Conservation (phyloP, 2,329 filamentous ascomycete genomes). For the Curvularia lunata region DNA sequence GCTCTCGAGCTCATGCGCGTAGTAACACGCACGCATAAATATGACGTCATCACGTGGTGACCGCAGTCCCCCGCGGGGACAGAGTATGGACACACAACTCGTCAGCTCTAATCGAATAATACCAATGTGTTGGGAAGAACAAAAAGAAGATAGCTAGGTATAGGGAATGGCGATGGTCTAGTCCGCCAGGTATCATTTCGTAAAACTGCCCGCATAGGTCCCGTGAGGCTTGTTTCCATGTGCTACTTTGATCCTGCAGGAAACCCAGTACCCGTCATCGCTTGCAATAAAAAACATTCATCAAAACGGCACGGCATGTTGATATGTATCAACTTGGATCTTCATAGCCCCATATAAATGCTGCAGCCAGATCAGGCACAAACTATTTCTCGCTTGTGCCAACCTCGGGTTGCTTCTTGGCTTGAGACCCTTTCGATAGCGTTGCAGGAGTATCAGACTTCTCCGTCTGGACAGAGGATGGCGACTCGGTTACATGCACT, state of each 20-base stretch:
- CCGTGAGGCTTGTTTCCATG: constrained; percentile 30
- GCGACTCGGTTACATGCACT: constrained; percentile 41
- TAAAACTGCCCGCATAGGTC: constrained; percentile 33
- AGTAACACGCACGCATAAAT: not conserved
- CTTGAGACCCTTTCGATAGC: constrained; percentile 22
- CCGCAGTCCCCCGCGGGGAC: not conserved
- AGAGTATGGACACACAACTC: not conserved
- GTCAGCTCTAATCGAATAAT: constrained; percentile 2
- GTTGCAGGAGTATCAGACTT: constrained; percentile 37
- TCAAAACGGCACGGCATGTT: constrained; percentile 24
- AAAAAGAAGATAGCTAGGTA: constrained; percentile 21
- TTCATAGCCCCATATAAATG: constrained; percentile 2
- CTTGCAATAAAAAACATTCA: constrained; percentile 21
- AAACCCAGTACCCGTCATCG: constrained; percentile 21
- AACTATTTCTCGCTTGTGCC: constrained; percentile 32
- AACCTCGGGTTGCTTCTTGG: constrained; percentile 28
- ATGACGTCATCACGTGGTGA: constrained; percentile 6
- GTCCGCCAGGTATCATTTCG: constrained; percentile 50
- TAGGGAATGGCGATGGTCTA: constrained; percentile 37
- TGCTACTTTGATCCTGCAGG: constrained; percentile 30
- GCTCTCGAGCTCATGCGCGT: not conserved
- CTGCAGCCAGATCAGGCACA: constrained; percentile 14
- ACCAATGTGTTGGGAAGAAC: constrained; percentile 13
- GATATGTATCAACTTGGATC: constrained; percentile 7
- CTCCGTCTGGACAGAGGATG: constrained; percentile 48